Conservation (phyloP, 345 rosid species). For the Gossypium sturtianum region DNA sequence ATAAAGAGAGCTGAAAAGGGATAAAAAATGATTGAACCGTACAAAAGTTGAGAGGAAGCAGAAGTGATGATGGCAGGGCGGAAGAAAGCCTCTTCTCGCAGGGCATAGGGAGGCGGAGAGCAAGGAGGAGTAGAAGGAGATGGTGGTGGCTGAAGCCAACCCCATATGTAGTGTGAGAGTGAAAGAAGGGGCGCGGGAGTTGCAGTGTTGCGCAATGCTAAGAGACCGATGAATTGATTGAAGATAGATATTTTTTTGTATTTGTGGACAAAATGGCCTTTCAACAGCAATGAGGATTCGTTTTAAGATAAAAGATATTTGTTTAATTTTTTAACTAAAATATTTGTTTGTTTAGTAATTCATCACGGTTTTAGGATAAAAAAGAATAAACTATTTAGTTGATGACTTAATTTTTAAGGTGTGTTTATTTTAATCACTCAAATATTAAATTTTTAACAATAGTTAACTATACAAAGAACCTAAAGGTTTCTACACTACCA, state of each 20-base stretch:
- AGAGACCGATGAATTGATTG: background rate
- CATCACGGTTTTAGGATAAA: no score
- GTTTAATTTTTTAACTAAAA: background rate
- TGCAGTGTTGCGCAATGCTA: background rate
- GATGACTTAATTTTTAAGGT: no score
- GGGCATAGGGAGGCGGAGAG: background rate
- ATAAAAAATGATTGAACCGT: background rate
- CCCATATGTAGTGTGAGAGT: background rate
- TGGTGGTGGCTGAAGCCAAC: background rate
- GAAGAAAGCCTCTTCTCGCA: background rate
- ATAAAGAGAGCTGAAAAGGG: background rate
- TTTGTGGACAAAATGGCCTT: background rate
- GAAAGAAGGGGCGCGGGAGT: background rate
- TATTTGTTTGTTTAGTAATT: background rate
- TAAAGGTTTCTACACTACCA: no score
- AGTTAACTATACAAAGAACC: no score
- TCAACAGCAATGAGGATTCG: no score
- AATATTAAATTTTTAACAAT: no score
- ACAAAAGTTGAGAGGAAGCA: conserved; percentile 8
- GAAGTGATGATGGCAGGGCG: background rate
- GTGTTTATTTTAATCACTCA: no score
- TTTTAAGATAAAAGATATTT: background rate
- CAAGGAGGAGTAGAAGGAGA: background rate
- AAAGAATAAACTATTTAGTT: no score
- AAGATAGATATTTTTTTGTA: background rate